Evolutionary conservation across 129 eudicot genomes (phyloP).

Genomic region (Pulicaria dysenterica): DNA sequence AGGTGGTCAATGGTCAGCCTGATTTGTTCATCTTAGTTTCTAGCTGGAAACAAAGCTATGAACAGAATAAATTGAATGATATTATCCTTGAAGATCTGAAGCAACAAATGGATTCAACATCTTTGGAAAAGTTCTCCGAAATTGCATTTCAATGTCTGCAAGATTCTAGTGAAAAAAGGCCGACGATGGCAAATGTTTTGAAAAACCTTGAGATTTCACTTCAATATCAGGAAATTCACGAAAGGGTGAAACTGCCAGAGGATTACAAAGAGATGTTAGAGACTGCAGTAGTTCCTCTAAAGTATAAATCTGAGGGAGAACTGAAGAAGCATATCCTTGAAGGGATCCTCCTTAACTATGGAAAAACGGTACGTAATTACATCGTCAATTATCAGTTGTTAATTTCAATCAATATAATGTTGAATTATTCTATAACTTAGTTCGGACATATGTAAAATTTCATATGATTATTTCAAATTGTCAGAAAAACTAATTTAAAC

Average conservation of each 20-base stretch:
- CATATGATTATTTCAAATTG: too few species aligned
- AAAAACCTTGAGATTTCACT: slow-evolving; percentile 6
- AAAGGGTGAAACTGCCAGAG: not conserved
- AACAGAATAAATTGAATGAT: not conserved
- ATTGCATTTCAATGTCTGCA: slow-evolving; percentile 1
- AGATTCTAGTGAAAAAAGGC: not conserved
- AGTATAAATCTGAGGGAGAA: not conserved
- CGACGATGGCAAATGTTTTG: not conserved
- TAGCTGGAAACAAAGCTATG: not conserved
- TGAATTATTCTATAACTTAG: too few species aligned
- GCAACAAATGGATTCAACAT: slow-evolving; percentile 9
- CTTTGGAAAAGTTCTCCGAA: not conserved
- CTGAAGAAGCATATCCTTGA: not conserved
- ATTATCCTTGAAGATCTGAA: not conserved
- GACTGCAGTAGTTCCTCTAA: slow-evolving; percentile 1
- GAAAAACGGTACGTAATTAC: slow-evolving; percentile 1
- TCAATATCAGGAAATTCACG: not conserved
- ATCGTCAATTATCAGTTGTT: too few species aligned
- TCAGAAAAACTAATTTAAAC: too few species aligned
- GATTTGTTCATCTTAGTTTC: not conserved
- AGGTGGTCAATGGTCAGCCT: not conserved
- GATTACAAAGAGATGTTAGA: not conserved
- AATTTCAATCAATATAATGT: too few species aligned
- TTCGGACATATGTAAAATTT: too few species aligned
- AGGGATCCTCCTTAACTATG: not conserved